Evolutionary conservation across 768 basidiomycete species (phyloP).

Genomic region (Mycena galopus): DNA sequence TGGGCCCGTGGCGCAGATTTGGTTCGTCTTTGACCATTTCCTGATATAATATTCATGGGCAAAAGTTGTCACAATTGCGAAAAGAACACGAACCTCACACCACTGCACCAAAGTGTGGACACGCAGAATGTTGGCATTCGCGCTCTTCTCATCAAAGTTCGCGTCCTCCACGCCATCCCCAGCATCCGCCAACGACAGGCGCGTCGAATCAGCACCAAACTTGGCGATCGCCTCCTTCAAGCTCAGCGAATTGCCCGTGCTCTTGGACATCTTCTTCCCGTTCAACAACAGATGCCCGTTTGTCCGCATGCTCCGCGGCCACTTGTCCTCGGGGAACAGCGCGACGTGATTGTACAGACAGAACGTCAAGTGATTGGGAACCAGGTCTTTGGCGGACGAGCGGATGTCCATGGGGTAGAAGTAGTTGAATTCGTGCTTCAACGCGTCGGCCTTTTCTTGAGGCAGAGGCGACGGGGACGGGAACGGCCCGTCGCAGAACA

Average conservation of each 20-base stretch:
- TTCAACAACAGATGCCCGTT: slow-evolving; percentile 98
- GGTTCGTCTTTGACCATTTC: slow-evolving; percentile 83
- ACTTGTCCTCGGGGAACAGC: slow-evolving; percentile 90
- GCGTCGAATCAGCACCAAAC: slow-evolving; percentile 96
- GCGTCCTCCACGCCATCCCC: slow-evolving; percentile 98
- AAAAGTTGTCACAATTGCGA: background rate
- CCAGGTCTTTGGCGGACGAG: slow-evolving; percentile 97
- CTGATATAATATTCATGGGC: slow-evolving; percentile 51
- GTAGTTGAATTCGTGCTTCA: slow-evolving; percentile 94
- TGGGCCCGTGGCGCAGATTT: slow-evolving; percentile 79
- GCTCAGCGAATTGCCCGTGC: slow-evolving; percentile 95
- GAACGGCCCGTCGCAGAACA: slow-evolving; percentile 85
- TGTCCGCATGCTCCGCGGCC: slow-evolving; percentile 92
- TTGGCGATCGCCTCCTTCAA: slow-evolving; percentile 90
- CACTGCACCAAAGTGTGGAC: slow-evolving; percentile 91
- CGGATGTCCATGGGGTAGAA: slow-evolving; percentile 99
- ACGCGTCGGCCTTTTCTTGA: slow-evolving; percentile 81
- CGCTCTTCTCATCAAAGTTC: slow-evolving; percentile 98
- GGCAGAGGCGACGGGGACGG: slow-evolving; percentile 75
- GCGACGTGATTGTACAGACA: slow-evolving; percentile 96
- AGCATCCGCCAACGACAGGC: slow-evolving; percentile 93
- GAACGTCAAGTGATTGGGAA: slow-evolving; percentile 96
- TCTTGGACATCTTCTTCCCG: slow-evolving; percentile 99
- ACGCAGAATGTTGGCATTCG: slow-evolving; percentile 95
- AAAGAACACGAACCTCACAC: slow-evolving; percentile 78